phyloP scores from a whole-genome alignment of 305 asterid species.

The Fraxinus paxiana region DNA sequence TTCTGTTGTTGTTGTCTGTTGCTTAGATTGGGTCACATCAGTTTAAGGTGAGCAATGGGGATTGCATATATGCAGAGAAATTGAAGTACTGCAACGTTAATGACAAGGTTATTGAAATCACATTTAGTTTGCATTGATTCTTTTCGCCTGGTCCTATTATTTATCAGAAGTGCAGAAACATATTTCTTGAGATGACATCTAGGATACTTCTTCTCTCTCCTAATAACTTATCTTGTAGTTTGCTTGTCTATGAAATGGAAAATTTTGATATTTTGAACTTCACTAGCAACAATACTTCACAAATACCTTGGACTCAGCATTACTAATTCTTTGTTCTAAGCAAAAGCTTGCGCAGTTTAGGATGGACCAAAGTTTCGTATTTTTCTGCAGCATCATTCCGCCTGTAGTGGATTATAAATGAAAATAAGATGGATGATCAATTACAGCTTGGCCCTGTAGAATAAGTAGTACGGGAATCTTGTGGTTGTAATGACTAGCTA shows the following conservation, averaged over 20 bases:
- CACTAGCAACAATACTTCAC: not conserved
- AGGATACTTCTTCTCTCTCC: not conserved
- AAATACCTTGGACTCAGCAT: not conserved
- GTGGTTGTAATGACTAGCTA: not conserved
- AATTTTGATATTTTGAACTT: not conserved
- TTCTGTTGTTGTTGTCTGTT: not conserved
- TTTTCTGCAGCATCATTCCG: not conserved
- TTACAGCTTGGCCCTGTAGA: not conserved
- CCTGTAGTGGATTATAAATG: not conserved
- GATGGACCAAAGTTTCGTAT: conserved; percentile 6
- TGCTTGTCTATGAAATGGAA: not conserved
- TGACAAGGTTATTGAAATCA: conserved; percentile 65
- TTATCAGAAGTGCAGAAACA: not conserved
- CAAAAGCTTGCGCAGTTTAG: not conserved
- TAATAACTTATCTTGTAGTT: not conserved
- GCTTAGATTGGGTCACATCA: conserved; percentile 89
- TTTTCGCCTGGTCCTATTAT: not conserved
- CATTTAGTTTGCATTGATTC: not conserved
- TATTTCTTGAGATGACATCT: not conserved
- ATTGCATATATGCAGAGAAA: conserved; percentile 66
- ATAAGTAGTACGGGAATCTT: not conserved
- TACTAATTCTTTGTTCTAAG: not conserved
- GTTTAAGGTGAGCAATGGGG: conserved; percentile 94
- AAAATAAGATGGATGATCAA: not conserved
- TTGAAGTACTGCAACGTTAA: conserved; percentile 81